phyloP scores from a whole-genome alignment of 148 eudicot species.

The Spergularia marina region DNA sequence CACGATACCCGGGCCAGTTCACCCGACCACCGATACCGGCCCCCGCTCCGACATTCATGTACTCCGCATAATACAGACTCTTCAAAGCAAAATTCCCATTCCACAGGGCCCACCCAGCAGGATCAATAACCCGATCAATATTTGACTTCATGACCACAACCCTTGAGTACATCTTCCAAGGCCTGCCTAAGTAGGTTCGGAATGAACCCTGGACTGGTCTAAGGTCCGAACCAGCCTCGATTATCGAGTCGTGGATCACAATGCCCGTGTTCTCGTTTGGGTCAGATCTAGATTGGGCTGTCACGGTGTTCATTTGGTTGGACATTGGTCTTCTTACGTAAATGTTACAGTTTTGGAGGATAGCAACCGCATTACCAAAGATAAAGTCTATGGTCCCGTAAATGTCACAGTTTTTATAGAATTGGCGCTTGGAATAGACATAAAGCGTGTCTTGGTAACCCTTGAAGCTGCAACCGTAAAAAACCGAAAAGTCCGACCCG shows the following conservation, averaged over 20 bases:
- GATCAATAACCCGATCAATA: conserved; percentile 40
- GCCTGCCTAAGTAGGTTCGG: conserved; percentile 52
- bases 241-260: conserved; percentile 42
- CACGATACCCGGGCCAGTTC: conserved; percentile 56
- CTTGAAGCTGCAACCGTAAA: conserved; percentile 33
- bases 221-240: conserved; percentile 43
- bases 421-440: conserved; percentile 34
- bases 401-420: conserved; percentile 36
- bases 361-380: conserved; percentile 31
- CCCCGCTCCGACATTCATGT: conserved; percentile 52
- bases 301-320: conserved; percentile 36
- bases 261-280: conserved; percentile 39
- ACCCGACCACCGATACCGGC: conserved; percentile 43
- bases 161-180: conserved; percentile 62
- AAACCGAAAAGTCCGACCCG: conserved; percentile 31
- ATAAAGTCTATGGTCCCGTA: conserved; percentile 43
- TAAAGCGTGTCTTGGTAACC: conserved; percentile 50
- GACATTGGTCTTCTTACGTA: conserved; percentile 30
- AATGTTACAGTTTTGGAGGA: conserved; percentile 33
- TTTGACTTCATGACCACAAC: conserved; percentile 40
- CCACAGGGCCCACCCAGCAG: conserved; percentile 62
- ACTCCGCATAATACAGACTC: conserved; percentile 59
- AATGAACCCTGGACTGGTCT: conserved; percentile 18
- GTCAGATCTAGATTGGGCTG: conserved; percentile 35
- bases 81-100: conserved; percentile 37